Evolutionary conservation across 306 rosid genomes (phyloP).

Genomic region (Arachis hypogaea): DNA sequence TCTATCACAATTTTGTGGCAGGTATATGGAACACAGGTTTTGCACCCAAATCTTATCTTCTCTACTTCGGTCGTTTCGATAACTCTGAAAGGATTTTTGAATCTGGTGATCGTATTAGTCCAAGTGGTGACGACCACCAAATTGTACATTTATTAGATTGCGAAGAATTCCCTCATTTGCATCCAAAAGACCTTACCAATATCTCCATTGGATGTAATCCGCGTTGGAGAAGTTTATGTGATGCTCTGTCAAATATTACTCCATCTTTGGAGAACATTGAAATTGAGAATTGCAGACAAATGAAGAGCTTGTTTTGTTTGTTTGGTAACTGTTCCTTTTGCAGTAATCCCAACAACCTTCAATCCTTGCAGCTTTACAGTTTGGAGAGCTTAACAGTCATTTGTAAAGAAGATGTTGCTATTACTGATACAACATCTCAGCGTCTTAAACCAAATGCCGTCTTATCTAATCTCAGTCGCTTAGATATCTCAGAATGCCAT

Average conservation of each 20-base stretch:
- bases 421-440: neutral
- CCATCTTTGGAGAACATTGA: neutral
- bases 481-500: neutral
- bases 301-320: slow-evolving; percentile 17
- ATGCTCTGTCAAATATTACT: neutral
- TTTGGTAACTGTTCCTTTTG: neutral
- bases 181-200: neutral
- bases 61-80: neutral
- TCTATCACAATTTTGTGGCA: neutral
- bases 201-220: neutral
- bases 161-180: neutral
- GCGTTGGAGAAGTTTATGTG: slow-evolving; percentile 7
- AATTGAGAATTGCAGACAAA: neutral
- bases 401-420: neutral
- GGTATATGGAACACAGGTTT: neutral
- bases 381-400: neutral
- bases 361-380: neutral
- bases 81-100: neutral
- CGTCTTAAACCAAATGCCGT: too few relatives aligned
- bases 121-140: neutral
- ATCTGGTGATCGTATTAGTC: neutral
- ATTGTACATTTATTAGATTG: neutral
- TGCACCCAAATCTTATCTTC: neutral
- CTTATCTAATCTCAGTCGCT: neutral
- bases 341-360: slow-evolving; percentile 6